A percentile compares a stretch with the other conserved stretches of the same genome.
These are phyloP conservation scores for Neonectria neomacrospora DNA, from an alignment of 2,329 filamentous ascomycete genomes.

Conservation along the genomic window DNA sequence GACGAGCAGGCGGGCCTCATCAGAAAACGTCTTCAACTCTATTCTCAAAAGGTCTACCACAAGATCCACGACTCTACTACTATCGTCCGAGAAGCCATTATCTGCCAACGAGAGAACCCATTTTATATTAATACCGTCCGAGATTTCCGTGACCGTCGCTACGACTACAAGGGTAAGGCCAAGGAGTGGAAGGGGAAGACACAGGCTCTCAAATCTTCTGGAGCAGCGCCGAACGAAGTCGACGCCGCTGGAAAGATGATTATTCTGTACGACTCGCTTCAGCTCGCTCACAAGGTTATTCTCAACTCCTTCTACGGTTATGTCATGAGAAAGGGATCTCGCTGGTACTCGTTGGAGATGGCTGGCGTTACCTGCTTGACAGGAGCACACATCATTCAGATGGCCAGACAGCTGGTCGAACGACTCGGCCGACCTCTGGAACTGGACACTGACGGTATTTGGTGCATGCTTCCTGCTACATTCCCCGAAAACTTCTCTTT, in stretches of 20 bases:
- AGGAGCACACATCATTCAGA: constrained; percentile 94
- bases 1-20: constrained; percentile 86
- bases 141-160: constrained; percentile 95
- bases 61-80: constrained; percentile 97
- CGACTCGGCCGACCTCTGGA: constrained; percentile 92
- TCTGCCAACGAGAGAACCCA: constrained; percentile 96
- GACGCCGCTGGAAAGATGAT: constrained; percentile 99
- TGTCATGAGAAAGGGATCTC: constrained; percentile 98
- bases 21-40: constrained; percentile 88
- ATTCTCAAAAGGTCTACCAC: constrained; percentile 99
- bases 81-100: constrained; percentile 94
- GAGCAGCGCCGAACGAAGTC: constrained; percentile 79
- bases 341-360: constrained; percentile 99
- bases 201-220: constrained; percentile 83
- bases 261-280: constrained; percentile 91
- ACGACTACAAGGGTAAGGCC: constrained; percentile 98
- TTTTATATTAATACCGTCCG: constrained; percentile 98
- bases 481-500: constrained; percentile 98
- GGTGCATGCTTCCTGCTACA: constrained; percentile 97
- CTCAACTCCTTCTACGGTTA: constrained; percentile 99
- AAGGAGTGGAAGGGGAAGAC: constrained; percentile 99
- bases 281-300: constrained; percentile 98
- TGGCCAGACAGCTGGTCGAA: constrained; percentile 93
- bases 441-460: constrained; percentile 98
- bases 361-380: constrained; percentile 97